Evolutionary conservation across 2,329 filamentous ascomycete species (phyloP).

Genomic region (Venturia aucupariae): DNA sequence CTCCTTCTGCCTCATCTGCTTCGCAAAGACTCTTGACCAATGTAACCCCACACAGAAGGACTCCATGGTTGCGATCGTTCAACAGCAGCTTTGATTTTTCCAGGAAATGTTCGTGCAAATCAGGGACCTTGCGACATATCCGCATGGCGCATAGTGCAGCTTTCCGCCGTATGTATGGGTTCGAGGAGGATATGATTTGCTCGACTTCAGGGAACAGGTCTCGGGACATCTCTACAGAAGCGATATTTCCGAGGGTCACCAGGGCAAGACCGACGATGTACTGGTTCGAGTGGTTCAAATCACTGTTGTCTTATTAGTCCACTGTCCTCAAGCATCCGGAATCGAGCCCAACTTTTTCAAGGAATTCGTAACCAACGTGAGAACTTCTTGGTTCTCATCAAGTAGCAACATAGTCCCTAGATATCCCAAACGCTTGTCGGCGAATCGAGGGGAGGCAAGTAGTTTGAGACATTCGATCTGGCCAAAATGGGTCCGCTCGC

Average conservation of each 20-base stretch:
- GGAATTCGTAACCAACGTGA: conserved; percentile 95
- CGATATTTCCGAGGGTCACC: conserved; percentile 94
- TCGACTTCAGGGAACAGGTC: conserved; percentile 96
- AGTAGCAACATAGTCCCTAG: conserved; percentile 90
- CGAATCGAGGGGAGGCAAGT: conserved; percentile 90
- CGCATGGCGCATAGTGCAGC: conserved; percentile 98
- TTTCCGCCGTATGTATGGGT: conserved; percentile 97
- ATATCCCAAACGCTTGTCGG: conserved; percentile 93
- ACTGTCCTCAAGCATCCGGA: neutral
- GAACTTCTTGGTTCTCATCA: conserved; percentile 96
- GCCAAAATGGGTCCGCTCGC: conserved; percentile 95
- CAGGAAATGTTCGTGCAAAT: conserved; percentile 92
- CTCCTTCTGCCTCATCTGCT: conserved; percentile 83
- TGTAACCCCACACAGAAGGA: conserved; percentile 84
- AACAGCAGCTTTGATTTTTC: conserved; percentile 86
- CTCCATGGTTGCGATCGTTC: conserved; percentile 90
- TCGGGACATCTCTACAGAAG: conserved; percentile 95
- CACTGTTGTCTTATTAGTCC: conserved; percentile 44
- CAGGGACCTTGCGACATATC: conserved; percentile 95
- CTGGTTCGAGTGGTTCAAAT: conserved; percentile 93
- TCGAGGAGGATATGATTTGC: conserved; percentile 78
- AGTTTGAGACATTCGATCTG: conserved; percentile 99
- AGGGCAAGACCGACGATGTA: conserved; percentile 96
- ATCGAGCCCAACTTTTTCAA: conserved; percentile 68
- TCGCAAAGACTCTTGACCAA: conserved; percentile 88